Conservation (phyloP, 1,139 yeast genomes). For the Saccharomyces hybrid region DNA sequence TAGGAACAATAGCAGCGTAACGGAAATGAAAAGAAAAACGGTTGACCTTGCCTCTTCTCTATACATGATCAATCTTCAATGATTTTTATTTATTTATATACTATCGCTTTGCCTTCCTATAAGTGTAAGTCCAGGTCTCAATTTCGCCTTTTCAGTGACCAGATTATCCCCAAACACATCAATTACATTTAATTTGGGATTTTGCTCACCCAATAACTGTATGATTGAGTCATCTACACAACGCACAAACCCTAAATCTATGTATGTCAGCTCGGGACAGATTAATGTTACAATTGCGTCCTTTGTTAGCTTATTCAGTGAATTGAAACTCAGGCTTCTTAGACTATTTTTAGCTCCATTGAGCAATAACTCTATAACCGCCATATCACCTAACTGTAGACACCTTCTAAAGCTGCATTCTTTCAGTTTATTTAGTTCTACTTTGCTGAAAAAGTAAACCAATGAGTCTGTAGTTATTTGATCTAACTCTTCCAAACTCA, state of each 20-base stretch:
- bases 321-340: constrained; percentile 63
- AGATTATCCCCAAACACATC: constrained; percentile 76
- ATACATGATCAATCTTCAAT: not conserved
- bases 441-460: constrained; percentile 42
- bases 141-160: constrained; percentile 50
- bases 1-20: not conserved
- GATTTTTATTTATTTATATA: constrained; percentile 27
- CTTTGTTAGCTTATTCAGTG: constrained; percentile 51
- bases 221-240: constrained; percentile 60
- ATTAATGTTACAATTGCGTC: constrained; percentile 42
- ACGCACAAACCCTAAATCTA: constrained; percentile 73
- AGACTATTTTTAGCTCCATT: constrained; percentile 58
- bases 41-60: not conserved
- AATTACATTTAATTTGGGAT: constrained; percentile 53
- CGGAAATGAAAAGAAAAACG: not conserved
- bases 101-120: constrained; percentile 74
- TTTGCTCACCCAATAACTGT: constrained; percentile 44
- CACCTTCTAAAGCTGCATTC: constrained; percentile 62
- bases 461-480: constrained; percentile 63
- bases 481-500: constrained; percentile 38
- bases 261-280: constrained; percentile 52
- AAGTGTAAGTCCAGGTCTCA: constrained; percentile 49
- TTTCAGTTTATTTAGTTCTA: constrained; percentile 50
- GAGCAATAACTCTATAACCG: constrained; percentile 49
- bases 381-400: constrained; percentile 52